Evolutionary conservation across 768 basidiomycete genomes (phyloP).

Genomic region (Pulveroboletus sp.): DNA sequence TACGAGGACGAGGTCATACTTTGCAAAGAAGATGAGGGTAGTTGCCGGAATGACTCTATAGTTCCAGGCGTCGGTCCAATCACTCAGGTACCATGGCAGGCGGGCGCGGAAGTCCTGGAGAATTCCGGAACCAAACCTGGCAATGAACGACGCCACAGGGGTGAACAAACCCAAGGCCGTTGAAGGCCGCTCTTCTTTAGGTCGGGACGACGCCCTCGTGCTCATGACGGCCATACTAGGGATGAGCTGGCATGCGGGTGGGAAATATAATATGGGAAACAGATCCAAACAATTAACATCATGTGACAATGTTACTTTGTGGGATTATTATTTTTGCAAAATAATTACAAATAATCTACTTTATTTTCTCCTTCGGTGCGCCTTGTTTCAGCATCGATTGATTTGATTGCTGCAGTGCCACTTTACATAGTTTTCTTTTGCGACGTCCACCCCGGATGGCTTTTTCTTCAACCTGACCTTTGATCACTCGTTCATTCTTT

Average conservation of each 20-base stretch:
- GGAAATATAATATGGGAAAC: too few relatives aligned
- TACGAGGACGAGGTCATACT: constrained; percentile 47
- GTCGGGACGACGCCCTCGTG: too few relatives aligned
- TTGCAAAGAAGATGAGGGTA: constrained; percentile 81
- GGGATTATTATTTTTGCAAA: too few relatives aligned
- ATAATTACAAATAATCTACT: too few relatives aligned
- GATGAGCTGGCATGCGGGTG: too few relatives aligned
- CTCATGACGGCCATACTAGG: too few relatives aligned
- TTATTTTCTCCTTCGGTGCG: too few relatives aligned
- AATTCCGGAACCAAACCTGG: constrained; percentile 58
- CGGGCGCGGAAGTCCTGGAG: constrained; percentile 66
- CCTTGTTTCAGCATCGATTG: not conserved
- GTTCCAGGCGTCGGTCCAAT: constrained; percentile 92
- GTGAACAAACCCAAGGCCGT: too few relatives aligned
- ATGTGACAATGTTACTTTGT: too few relatives aligned
- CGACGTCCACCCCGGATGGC: constrained; percentile 16
- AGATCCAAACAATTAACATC: too few relatives aligned
- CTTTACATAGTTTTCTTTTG: not conserved
- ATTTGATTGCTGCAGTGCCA: not conserved
- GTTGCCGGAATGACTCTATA: constrained; percentile 89
- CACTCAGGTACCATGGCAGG: constrained; percentile 75
- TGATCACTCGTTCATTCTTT: constrained; percentile 12
- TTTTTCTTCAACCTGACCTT: constrained; percentile 10
- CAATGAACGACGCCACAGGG: constrained; percentile 18
- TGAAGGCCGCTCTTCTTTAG: too few relatives aligned